A percentile compares a stretch with the other conserved stretches of the same genome.
Conservation (phyloP, 2,329 filamentous ascomycete genomes). For the Cordyceps farinosa region DNA sequence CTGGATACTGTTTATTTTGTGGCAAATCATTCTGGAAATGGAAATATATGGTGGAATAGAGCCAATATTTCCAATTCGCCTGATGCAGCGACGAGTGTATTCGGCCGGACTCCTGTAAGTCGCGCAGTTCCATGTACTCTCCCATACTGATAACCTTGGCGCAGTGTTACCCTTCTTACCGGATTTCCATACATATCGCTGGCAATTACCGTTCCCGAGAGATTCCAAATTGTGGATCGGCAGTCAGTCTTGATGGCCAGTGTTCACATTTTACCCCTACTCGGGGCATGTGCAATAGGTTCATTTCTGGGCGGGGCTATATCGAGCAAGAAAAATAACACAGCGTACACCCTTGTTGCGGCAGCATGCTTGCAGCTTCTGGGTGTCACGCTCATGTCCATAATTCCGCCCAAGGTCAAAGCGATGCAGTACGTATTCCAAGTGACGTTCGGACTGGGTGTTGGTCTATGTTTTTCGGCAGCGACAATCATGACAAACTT, state of each 20-base stretch:
- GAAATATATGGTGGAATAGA: slow-evolving; percentile 40
- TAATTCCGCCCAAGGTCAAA: slow-evolving; percentile 32
- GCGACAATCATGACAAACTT: slow-evolving; percentile 57
- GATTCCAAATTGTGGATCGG: slow-evolving; percentile 57
- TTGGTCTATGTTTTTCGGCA: slow-evolving; percentile 55
- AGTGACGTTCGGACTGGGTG: slow-evolving; percentile 54
- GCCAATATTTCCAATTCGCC: slow-evolving; percentile 52
- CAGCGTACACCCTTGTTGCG: slow-evolving; percentile 46
- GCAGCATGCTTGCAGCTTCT: slow-evolving; percentile 51
- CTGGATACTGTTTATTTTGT: slow-evolving; percentile 47
- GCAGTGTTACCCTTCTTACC: slow-evolving; percentile 52
- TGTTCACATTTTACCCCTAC: slow-evolving; percentile 55
- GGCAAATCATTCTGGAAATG: slow-evolving; percentile 47
- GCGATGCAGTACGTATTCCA: slow-evolving; percentile 52
- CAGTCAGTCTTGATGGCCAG: slow-evolving; percentile 53
- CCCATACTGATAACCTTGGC: slow-evolving; percentile 18
- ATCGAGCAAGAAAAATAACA: slow-evolving; percentile 52
- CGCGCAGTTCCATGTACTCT: too few species aligned
- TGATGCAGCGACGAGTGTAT: slow-evolving; percentile 49
- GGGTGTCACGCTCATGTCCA: slow-evolving; percentile 49
- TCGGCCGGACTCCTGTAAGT: slow-evolving; percentile 48
- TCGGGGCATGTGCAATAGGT: slow-evolving; percentile 53
- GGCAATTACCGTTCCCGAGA: slow-evolving; percentile 56
- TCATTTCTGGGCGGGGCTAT: slow-evolving; percentile 53
- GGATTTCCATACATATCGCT: slow-evolving; percentile 57